These are phyloP conservation scores for Protomyces pachydermus DNA, from an alignment of 1,139 yeast genomes.

Conservation along the genomic window DNA sequence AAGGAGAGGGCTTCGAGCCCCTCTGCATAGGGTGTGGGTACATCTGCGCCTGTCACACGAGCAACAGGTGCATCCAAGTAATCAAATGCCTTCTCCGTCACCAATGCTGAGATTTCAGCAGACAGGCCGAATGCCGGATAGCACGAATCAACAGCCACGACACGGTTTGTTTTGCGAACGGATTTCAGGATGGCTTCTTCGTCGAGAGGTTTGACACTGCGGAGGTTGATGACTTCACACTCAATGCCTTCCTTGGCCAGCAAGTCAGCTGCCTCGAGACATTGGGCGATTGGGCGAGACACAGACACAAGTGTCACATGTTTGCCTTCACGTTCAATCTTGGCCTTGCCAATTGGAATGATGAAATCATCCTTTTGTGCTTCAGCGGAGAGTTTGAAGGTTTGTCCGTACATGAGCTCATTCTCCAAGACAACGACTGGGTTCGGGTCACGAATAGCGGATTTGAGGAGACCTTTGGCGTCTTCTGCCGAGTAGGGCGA, in stretches of 20 bases:
- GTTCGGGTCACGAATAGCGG: slow-evolving; percentile 97
- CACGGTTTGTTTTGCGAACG: slow-evolving; percentile 94
- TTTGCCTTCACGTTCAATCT: slow-evolving; percentile 85
- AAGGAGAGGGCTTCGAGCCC: slow-evolving; percentile 97
- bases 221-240: slow-evolving; percentile 91
- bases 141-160: slow-evolving; percentile 93
- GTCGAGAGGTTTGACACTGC: slow-evolving; percentile 96
- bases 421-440: slow-evolving; percentile 95
- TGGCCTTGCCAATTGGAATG: slow-evolving; percentile 92
- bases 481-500: slow-evolving; percentile 96
- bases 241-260: slow-evolving; percentile 80
- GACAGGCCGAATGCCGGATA: slow-evolving; percentile 99
- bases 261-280: slow-evolving; percentile 83
- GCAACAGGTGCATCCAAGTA: slow-evolving; percentile 98
- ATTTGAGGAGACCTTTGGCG: slow-evolving; percentile 90
- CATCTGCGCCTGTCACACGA: slow-evolving; percentile 99
- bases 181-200: slow-evolving; percentile 77
- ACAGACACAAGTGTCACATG: slow-evolving; percentile 88
- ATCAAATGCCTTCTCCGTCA: slow-evolving; percentile 99
- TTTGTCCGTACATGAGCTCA: slow-evolving; percentile 89
- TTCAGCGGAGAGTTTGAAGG: slow-evolving; percentile 86
- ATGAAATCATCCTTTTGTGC: slow-evolving; percentile 81
- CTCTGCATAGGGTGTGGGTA: slow-evolving; percentile 97
- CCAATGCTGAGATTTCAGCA: slow-evolving; percentile 94
- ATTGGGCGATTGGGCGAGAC: slow-evolving; percentile 80